Conservation (phyloP, 2,329 filamentous ascomycete species). For the Volutella citrinella region DNA sequence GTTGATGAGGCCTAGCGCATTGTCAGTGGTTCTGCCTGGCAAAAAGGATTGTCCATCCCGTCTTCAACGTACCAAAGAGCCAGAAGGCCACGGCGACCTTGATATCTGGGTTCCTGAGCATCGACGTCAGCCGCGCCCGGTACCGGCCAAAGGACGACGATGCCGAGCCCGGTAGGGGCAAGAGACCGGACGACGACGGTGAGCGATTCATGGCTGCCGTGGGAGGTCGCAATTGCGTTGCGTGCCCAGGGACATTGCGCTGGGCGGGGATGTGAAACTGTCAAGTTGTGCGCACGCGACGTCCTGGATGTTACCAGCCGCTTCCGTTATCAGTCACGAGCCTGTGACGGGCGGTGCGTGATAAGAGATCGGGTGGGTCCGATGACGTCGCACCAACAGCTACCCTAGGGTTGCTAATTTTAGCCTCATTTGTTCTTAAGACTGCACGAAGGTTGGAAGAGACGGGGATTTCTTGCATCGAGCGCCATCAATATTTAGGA, state of each 20-base stretch:
- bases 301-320: too few species aligned
- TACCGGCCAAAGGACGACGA: constrained; percentile 73
- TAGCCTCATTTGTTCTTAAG: too few species aligned
- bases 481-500: too few species aligned
- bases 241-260: constrained; percentile 6
- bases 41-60: neutral
- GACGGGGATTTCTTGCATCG: too few species aligned
- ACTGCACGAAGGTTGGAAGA: too few species aligned
- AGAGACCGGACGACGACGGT: constrained; percentile 42
- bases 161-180: constrained; percentile 57
- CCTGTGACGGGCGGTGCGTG: too few species aligned
- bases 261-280: neutral
- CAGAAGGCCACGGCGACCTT: constrained; percentile 81
- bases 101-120: constrained; percentile 66
- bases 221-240: too few species aligned
- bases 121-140: constrained; percentile 57
- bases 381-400: too few species aligned
- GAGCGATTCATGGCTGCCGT: constrained; percentile 31
- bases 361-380: constrained; percentile 14
- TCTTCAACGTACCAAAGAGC: constrained; percentile 70
- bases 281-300: too few species aligned
- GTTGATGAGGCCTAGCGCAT: constrained; percentile 61
- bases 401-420: too few species aligned
- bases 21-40: constrained; percentile 7
- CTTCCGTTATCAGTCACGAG: too few species aligned